These are phyloP conservation scores for Naganishia randhawae DNA, from an alignment of 768 basidiomycete species.

Conservation along the genomic window DNA sequence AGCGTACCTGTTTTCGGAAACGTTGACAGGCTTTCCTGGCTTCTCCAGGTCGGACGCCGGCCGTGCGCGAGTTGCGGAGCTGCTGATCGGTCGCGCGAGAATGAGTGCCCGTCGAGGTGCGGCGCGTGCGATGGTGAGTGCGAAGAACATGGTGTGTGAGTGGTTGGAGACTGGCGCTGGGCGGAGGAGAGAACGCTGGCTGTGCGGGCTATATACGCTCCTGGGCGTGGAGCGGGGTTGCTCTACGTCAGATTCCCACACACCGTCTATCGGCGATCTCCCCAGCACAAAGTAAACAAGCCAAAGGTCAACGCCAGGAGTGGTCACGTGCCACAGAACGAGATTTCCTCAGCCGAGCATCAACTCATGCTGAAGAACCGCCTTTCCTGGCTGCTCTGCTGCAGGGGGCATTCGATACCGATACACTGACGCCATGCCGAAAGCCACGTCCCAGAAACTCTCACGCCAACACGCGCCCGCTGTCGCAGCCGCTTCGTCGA, in stretches of 20 bases:
- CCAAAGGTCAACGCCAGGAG: too few relatives aligned
- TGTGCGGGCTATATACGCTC: background rate
- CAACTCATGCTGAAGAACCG: background rate
- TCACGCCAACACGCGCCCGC: conserved; percentile 33
- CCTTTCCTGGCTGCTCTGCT: too few relatives aligned
- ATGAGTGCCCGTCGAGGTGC: conserved; percentile 1
- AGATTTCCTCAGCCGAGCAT: conserved; percentile 9
- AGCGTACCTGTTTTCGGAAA: conserved; percentile 2
- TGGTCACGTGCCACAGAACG: background rate
- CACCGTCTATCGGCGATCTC: background rate
- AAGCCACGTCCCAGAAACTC: conserved; percentile 45
- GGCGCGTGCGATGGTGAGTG: conserved; percentile 1
- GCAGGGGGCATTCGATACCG: too few relatives aligned
- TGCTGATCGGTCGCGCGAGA: background rate
- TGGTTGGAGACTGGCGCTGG: background rate
- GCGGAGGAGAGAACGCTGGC: background rate
- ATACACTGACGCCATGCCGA: conserved; percentile 40
- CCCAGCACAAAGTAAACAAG: conserved; percentile 15
- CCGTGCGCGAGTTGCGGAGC: background rate
- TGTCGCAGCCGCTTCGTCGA: conserved; percentile 35
- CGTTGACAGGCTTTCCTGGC: conserved; percentile 2
- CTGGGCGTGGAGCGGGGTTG: background rate
- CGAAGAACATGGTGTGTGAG: conserved; percentile 3
- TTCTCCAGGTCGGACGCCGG: conserved; percentile 1
- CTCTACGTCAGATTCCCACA: conserved; percentile 5